Evolutionary conservation across 2,329 filamentous ascomycete species (phyloP), one percentile per base, ranked within the genome.

Genomic region (Dryadomyces sulphureus): DNA sequence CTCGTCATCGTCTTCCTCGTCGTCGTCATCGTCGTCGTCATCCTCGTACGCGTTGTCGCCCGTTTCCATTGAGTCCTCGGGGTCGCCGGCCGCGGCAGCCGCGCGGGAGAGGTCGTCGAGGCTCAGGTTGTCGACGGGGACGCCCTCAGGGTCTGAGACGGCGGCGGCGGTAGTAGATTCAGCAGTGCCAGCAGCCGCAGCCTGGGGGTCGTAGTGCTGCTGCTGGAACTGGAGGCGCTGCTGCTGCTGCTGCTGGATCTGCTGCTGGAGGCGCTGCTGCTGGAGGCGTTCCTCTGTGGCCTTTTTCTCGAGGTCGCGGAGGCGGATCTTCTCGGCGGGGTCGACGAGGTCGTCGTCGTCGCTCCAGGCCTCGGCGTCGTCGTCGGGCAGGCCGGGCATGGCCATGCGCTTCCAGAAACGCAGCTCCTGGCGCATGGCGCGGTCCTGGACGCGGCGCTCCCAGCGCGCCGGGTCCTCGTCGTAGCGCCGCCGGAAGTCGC

Each of bases 261-360:
- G 48, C 20, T 53, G 53, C 20, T 53, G 52, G 45, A 61, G 58
- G 17, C 45, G 47, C 38, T 52, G 50, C 38, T 48, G 42, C 5
- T 59, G 57, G 41, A 59, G 60, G 38, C 59, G 55, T 39, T 59
- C 54, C 45, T 61, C 60, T 45, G 49, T 54, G 2, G 47, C 49
- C 57, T 67, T 66, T 21, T 63, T 57, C 56, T 74, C 69, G 41
- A 73, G 54, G 52, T 75, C 70, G 40, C 60, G 62, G 44, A 75
- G 56, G 34, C 77, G 63, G 53, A 68, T 63, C 65, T 80, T 80
- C 62, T 80, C 76, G 14, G 70, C 67, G 0, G 67, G 63, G 49
- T 81, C 77, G 22, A 81, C 67, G 20, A 81, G 59, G 53, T 81
- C 77, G 54, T 81, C 77, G 52, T 81, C 77, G 48, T 75, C 75